phyloP scores from a whole-genome alignment of 371 early-diverging fungal species.

The Syncephalastrum monosporum region DNA sequence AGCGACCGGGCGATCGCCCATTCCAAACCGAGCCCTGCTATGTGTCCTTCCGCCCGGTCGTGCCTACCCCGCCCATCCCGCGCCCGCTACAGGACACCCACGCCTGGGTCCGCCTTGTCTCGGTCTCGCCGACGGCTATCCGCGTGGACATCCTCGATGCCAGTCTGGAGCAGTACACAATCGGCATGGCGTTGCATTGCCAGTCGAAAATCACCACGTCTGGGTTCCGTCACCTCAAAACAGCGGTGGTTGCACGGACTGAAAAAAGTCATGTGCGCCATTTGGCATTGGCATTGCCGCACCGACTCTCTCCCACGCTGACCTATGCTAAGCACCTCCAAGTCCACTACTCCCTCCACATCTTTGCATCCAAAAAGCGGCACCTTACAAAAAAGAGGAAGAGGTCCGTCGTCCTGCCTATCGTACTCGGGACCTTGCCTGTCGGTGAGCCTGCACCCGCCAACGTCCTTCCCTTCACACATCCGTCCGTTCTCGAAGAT shows the following conservation, averaged over 20 bases:
- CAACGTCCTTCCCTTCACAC: conserved; percentile 1
- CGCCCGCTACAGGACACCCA: background rate
- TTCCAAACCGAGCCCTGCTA: conserved; percentile 24
- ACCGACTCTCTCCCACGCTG: background rate
- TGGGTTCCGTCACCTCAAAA: conserved; percentile 4
- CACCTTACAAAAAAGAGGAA: conserved; percentile 5
- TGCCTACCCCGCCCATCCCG: background rate
- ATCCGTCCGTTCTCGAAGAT: conserved; percentile 1
- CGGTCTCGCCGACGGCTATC: background rate
- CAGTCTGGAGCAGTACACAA: background rate
- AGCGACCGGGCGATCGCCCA: conserved; percentile 21
- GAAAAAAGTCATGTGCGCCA: background rate
- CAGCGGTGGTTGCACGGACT: background rate
- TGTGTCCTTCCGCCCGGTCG: conserved; percentile 26
- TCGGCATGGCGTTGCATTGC: conserved; percentile 8
- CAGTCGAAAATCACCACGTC: conserved; percentile 9
- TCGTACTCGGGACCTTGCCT: conserved; percentile 3
- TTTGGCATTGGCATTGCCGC: background rate
- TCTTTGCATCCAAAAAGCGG: conserved; percentile 1
- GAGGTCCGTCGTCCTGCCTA: background rate
- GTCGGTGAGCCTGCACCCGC: conserved; percentile 5
- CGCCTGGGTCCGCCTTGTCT: background rate
- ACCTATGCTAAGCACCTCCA: conserved; percentile 5
- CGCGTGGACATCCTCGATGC: background rate
- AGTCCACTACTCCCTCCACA: background rate